phyloP scores from a whole-genome alignment of 2,329 filamentous ascomycete genomes.

The Trichoderma atrobrunneum region DNA sequence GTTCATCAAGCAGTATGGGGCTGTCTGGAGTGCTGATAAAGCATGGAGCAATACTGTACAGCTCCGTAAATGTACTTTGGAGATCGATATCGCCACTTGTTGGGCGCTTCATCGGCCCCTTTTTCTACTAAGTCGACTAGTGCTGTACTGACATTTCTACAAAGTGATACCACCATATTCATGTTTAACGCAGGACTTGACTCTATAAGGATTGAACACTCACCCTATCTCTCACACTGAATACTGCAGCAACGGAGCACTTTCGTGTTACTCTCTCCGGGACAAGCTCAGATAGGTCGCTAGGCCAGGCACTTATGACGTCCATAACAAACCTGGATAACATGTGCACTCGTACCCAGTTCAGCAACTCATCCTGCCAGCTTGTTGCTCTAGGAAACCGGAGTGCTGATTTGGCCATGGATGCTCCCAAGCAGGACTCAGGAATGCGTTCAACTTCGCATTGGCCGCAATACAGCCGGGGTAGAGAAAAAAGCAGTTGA shows the following conservation, averaged over 20 bases:
- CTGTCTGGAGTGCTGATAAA: not conserved
- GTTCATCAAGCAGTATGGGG: not conserved
- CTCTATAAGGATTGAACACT: not conserved
- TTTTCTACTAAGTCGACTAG: not conserved
- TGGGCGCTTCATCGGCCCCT: not conserved
- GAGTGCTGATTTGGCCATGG: not conserved
- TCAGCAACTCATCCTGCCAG: not conserved
- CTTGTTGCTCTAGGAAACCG: not conserved
- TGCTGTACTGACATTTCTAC: not conserved
- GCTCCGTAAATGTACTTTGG: not conserved
- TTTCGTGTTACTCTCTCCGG: not conserved
- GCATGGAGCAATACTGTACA: not conserved
- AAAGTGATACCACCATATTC: not conserved
- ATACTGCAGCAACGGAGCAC: not conserved
- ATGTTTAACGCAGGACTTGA: not conserved
- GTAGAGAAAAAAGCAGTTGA: not conserved
- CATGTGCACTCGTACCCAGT: not conserved
- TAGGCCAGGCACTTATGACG: not conserved
- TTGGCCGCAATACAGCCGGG: not conserved
- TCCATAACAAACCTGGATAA: not conserved
- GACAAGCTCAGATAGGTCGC: not conserved
- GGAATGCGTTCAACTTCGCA: constrained; percentile 10
- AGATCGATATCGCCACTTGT: not conserved
- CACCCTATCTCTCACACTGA: not conserved
- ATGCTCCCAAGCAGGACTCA: not conserved